Base-by-base conservation (phyloP, 1,284 basidiomycete species). In the Neonothopanus nambi region DNA sequence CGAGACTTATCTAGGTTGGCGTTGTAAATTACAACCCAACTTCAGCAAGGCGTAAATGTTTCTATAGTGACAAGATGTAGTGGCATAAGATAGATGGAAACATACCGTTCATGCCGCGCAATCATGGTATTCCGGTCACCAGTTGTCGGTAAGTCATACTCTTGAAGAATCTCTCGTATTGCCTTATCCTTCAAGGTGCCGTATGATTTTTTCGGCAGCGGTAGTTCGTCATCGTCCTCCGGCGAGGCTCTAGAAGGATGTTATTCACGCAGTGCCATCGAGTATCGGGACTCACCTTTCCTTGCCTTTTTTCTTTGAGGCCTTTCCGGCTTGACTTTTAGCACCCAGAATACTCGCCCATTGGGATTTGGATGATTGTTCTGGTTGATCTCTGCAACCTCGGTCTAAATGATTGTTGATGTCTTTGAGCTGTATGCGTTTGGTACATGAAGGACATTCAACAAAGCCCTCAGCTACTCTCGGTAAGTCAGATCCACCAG, bases 1-100 rank as follows among this genome's bases (percentile, higher is more conserved):
- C 62, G 52, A n/a, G 73, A 71, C 55, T 78, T 78, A 66, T 90
- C 88, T 8, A 87, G 70, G 63, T 89, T 90, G 18, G 86, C 80
- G 57, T 90, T 90, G 62, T 78, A 85, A 37, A 86, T 61, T 63
- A 81, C 79, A 0, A 87, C 75, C 84, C 85, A 90, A 59, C 87
- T 89, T 17, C 23, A 39, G 26, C 9, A 8, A n/a, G 18, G 9
- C 49, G 37, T 41, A 38, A 48, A 30, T 18, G 21, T 21, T 15
- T 37, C 21, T 23, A 20, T 42, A 11, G 26, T 17, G 23, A 40
- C 33, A 33, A 36, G n/a, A 20, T n/a, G n/a, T n/a, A n/a, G n/a
- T n/a, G n/a, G n/a, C n/a, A n/a, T 5, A 37, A 42, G 8, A 54
- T 20, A 48, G 24, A 18, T 23, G 38, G 18, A 20, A 35, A 61